These are phyloP conservation scores for Pinus albicaulis DNA, from an alignment of 75 land plant genomes.

Conservation along the genomic window DNA sequence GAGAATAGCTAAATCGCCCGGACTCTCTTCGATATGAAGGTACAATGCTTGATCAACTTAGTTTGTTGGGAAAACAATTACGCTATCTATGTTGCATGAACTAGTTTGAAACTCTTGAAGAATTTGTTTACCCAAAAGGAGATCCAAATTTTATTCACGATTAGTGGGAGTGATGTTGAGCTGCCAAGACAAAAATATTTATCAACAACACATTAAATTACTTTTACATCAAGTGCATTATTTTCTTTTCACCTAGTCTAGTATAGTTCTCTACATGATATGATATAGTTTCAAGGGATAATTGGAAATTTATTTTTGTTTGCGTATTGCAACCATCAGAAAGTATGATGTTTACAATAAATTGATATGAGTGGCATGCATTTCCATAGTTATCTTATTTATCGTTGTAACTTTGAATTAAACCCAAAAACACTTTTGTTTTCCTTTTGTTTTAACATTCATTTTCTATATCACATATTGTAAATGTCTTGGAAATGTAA, in stretches of 20 bases:
- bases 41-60: conserved; percentile 79
- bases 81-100: conserved; percentile 60
- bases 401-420: too few species aligned
- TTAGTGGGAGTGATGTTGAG: conserved; percentile 72
- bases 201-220: conserved; percentile 91
- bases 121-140: conserved; percentile 70
- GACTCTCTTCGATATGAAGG: conserved; percentile 90
- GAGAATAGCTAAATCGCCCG: conserved; percentile 59
- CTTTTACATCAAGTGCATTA: conserved; percentile 66
- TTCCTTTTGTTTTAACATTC: too few species aligned
- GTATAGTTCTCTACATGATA: neutral
- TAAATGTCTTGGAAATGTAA: too few species aligned
- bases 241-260: neutral
- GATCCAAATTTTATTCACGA: conserved; percentile 83
- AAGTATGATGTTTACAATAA: too few species aligned
- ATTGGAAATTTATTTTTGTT: too few species aligned
- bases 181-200: conserved; percentile 61
- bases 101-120: conserved; percentile 72
- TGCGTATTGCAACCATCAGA: too few species aligned
- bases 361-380: too few species aligned
- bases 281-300: too few species aligned
- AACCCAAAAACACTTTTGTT: too few species aligned
- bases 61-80: conserved; percentile 77
- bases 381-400: too few species aligned
- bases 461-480: too few species aligned